Evolutionary conservation across 1,284 basidiomycete genomes (phyloP).

Genomic region (Austropuccinia psidii): DNA sequence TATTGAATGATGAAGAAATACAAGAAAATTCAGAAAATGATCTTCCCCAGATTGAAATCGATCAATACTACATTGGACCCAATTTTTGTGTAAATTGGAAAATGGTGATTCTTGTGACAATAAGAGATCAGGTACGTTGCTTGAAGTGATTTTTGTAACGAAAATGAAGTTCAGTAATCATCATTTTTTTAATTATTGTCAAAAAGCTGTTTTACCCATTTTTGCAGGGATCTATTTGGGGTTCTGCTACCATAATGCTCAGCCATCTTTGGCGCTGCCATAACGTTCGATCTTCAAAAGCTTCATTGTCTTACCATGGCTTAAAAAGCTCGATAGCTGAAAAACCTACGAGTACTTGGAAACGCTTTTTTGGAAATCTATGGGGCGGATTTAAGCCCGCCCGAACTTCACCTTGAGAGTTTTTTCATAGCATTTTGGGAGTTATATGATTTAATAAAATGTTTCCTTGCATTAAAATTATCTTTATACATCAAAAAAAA

Average conservation of each 20-base stretch:
- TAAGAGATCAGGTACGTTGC: conserved; percentile 25
- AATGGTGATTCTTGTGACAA: conserved; percentile 18
- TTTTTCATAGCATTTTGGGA: too few relatives aligned
- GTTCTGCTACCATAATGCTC: conserved; percentile 5
- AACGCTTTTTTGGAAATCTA: too few relatives aligned
- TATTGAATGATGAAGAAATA: not conserved
- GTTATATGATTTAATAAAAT: too few relatives aligned
- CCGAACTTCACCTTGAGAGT: too few relatives aligned
- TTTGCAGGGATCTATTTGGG: conserved; percentile 27
- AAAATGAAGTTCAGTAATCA: too few relatives aligned
- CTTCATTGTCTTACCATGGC: too few relatives aligned
- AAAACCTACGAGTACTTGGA: too few relatives aligned
- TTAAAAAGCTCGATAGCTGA: too few relatives aligned
- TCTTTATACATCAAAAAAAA: too few relatives aligned
- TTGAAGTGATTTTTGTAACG: not conserved
- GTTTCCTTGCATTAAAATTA: too few relatives aligned
- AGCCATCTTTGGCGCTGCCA: not conserved
- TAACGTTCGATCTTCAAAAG: too few relatives aligned
- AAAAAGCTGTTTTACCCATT: conserved; percentile 24
- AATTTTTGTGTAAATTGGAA: conserved; percentile 30
- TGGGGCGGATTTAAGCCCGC: too few relatives aligned
- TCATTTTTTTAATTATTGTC: not conserved
- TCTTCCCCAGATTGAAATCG: not conserved
- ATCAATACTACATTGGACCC: conserved; percentile 20
- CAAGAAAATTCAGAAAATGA: not conserved